Evolutionary conservation across 2,329 filamentous ascomycete species (phyloP), one percentile per base, ranked within the genome.

Genomic region (Seiridium unicorne): DNA sequence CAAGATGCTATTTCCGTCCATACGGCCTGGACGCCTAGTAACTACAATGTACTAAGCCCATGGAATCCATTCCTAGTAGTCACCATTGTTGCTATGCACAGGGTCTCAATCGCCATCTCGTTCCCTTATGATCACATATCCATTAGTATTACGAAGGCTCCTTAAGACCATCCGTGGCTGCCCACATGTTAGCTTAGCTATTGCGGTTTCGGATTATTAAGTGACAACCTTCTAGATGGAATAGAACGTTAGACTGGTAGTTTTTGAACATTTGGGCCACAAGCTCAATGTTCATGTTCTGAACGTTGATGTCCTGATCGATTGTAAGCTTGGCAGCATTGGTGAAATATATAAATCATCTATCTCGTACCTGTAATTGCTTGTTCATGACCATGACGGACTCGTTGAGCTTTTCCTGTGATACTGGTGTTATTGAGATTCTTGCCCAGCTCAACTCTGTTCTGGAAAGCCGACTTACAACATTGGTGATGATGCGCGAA

Each of bases 201-300:
- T 26, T 26, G 18, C 18, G 18, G 18, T 26, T 26, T 26, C 18
- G 18, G 18, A 26, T 26, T 26, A 26, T 2, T 26, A 26, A 26
- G 18, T 26, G 18, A 26, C 18, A 26, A 96, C 95, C 95, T 87
- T 98, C 95, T 5, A 99, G 83, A 70, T 99, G 95, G 74, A 99
- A 98, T 5, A 98, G 80, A 11, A 98, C 94, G 69, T 98, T 99
- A 9, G 93, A 97, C 75, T 97, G 93, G 74, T 99, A 99, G 77
- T 98, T 99, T 80, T 98, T 97, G 82, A 98, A 99, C 95, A 99
- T 99, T 73, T 98, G 94, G 1, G 94, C 93, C 4, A 98, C 95
- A 3, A 98, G 84, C 78, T 98, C 95, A 42, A 97, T 92, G 72
- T 99, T 96, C 93, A 98, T 97, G 75, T 98, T 99, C 70, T 97